phyloP scores from a whole-genome alignment of 2,329 filamentous ascomycete species.

The Aspergillus aculeatus region DNA sequence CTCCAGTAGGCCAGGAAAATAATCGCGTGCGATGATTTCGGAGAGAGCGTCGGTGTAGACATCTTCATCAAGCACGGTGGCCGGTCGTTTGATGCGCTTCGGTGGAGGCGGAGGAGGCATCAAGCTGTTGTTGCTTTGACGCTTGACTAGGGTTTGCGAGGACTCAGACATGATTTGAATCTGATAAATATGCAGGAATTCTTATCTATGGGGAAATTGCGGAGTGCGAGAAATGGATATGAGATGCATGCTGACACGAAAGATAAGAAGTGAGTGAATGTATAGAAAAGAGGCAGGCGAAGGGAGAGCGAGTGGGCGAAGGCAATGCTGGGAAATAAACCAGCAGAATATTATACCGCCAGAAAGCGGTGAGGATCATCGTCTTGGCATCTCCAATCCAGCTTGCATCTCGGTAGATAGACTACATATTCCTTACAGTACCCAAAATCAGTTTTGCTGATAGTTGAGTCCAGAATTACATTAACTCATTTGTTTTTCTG shows the following conservation, averaged over 20 bases:
- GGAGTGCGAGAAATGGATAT: neutral
- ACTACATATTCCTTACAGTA: neutral
- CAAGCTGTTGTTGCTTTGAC: constrained; percentile 52
- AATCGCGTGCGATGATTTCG: constrained; percentile 93
- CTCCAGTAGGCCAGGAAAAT: constrained; percentile 88
- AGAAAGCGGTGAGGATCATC: neutral
- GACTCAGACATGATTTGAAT: constrained; percentile 19
- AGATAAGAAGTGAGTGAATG: neutral
- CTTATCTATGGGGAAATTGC: neutral
- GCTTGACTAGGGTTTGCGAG: constrained; percentile 37
- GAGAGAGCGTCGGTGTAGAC: constrained; percentile 87
- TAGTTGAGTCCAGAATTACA: neutral
- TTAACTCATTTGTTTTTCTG: too few relatives aligned
- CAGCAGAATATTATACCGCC: neutral
- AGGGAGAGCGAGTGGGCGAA: too few relatives aligned
- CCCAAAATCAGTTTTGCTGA: neutral
- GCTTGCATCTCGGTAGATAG: neutral
- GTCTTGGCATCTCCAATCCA: neutral
- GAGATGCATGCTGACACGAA: neutral
- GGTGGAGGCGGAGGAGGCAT: constrained; percentile 85
- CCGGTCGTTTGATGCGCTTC: constrained; percentile 89
- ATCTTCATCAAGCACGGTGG: constrained; percentile 87
- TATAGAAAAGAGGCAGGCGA: neutral
- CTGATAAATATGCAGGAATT: neutral
- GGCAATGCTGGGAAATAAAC: neutral